Evolutionary conservation across 805 yeast species (phyloP), one percentile per base, ranked within the genome.

Genomic region (Saccharomyces paradoxus): DNA sequence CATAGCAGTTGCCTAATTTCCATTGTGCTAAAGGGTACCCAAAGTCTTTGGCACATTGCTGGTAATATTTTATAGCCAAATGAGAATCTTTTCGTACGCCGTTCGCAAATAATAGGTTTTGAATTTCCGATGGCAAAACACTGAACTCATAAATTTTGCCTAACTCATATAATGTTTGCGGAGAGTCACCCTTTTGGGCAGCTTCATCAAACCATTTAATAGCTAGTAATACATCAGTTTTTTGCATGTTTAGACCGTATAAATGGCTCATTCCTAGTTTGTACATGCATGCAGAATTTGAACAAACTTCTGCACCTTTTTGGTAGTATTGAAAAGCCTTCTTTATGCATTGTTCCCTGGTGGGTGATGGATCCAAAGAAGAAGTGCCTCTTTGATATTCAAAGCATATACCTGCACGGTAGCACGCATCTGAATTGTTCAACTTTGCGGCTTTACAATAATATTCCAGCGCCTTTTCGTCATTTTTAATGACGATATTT

Each of bases 1-100:
- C 91, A 66, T 83, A 85, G 55, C 84, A 83, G 64, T 82, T 79
- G 2, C 92, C 95, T 47, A 87, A 70, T 53, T 83, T 79, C 66
- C 82, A 82, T 65, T 85, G 89, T 0, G 92, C 81, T 27, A 86
- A 81, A 4, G 86, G 71, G 61, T 86, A 82, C 3, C 82, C 81
- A 46, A 78, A 70, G n/a, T 58, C 57, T 54, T 74, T 75, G 0
- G 88, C 88, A 30, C 88, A 85, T 53, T 77, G 77, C 55, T 79
- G 70, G 64, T 79, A 86, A 56, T 78, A 77, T 51, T 75, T 72
- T 13, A 84, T 62, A 0, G 90, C 80, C 50, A 70, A 70, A 3
- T 68, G 58, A 6, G 67, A 64, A 59, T 79, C 73, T 47, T 71
- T 56, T 24, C 37, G 32, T 24, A 59, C 53, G 30, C 58, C 58